Evolutionary conservation across 23 red algal species (phyloP).

Genomic region (Pyropia yezoensis): DNA sequence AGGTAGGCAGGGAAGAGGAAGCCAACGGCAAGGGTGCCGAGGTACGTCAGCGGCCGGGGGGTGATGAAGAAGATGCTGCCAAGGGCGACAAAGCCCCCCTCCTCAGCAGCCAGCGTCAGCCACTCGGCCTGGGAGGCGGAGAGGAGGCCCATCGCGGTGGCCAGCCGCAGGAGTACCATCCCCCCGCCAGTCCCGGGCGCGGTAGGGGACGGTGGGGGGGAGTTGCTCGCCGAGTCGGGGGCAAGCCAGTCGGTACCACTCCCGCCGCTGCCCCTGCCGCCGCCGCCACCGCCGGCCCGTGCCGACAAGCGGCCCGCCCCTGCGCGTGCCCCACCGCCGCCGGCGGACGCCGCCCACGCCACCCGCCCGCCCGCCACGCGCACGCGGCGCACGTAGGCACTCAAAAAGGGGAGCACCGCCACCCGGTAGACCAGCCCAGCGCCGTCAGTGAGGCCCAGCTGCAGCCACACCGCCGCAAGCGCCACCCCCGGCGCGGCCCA

Average conservation of each 20-base stretch:
- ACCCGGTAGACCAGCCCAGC: slow-evolving; percentile 22
- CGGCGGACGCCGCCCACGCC: not conserved
- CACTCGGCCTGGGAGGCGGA: slow-evolving; percentile 5
- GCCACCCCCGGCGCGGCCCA: too few species aligned
- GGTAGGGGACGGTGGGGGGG: not conserved
- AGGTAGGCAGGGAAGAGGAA: slow-evolving; percentile 25
- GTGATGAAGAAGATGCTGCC: slow-evolving; percentile 42
- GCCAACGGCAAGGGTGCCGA: slow-evolving; percentile 34
- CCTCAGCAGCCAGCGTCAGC: slow-evolving; percentile 13
- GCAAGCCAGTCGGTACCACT: not conserved
- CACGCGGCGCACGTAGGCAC: not conserved
- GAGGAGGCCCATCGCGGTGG: slow-evolving; percentile 11
- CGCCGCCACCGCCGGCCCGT: not conserved
- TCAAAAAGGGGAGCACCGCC: not conserved
- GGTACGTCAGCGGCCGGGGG: slow-evolving; percentile 37
- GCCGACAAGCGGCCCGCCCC: not conserved
- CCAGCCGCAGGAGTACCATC: slow-evolving; percentile 15
- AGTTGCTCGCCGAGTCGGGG: not conserved
- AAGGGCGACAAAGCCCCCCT: slow-evolving; percentile 8
- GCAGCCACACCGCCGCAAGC: slow-evolving; percentile 24
- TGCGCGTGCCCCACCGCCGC: not conserved
- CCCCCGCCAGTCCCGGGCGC: not conserved
- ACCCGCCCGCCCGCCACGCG: not conserved
- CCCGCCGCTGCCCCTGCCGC: not conserved
- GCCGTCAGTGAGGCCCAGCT: slow-evolving; percentile 40